Evolutionary conservation across 208 protist species (phyloP), one percentile per base, ranked within the genome.

Genomic region (Acanthamoeba lenticulata): DNA sequence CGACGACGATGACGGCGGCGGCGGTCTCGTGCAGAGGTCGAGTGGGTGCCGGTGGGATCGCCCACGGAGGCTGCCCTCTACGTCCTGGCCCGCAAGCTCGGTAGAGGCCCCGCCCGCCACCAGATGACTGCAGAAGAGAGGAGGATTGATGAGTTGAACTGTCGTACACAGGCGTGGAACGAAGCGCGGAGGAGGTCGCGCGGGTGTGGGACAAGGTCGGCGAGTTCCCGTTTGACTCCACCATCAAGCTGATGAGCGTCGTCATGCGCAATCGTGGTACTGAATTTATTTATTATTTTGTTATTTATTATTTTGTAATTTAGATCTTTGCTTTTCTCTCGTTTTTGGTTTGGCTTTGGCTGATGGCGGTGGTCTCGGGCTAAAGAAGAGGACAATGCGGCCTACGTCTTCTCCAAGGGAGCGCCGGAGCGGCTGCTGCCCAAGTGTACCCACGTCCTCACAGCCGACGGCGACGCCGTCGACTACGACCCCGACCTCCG

Each of bases 201-300:
- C 17, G 27, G 9, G 85, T 38, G 85, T 91, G 85, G 85, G 38
- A 91, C 24, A 40, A 60, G 47, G 1, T 19, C 34, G 57, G 19
- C 5, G 85, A 91, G 85, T 91, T 69, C 19, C 85, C 85, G 11
- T 91, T 91, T 36, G 85, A 91, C 38, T 91, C 85, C 34, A 91
- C 55, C 13, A 69, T 91, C 38, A 91, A 91, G 55, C 49, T 91
- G 17, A 91, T 91, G 85, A 91, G 85, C 57, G 85, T 91, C 13
- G 65, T 11, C 32, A 19, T 74, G 24, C 32, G 29, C 32, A 88
- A 88, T n/a, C 45, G 24, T 5, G 47, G 77, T 88, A 24, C 24
- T n/a, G n/a, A n/a, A n/a, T n/a, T n/a, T n/a, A n/a, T n/a, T n/a
- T n/a, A n/a, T n/a, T n/a, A n/a, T n/a, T n/a, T n/a, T n/a, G n/a